phyloP scores from a whole-genome alignment of 306 rosid genomes.

The Corylus heterophylla region DNA sequence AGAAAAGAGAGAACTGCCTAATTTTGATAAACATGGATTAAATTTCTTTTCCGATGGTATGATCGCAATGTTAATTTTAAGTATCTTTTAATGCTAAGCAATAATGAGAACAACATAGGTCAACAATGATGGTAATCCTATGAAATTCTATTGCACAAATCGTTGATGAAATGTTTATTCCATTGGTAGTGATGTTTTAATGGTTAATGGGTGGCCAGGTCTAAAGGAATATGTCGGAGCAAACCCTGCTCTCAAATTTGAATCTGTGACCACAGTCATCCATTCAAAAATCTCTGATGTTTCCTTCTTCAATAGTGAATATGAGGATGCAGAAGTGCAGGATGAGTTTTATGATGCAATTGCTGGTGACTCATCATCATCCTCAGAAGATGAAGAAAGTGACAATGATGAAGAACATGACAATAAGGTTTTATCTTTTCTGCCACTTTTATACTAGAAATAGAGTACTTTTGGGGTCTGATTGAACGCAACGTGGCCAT shows the following conservation, averaged over 20 bases:
- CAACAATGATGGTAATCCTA: not conserved
- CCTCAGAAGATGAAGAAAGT: constrained; percentile 38
- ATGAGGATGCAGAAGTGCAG: constrained; percentile 48
- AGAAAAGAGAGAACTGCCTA: too few relatives aligned
- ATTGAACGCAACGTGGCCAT: not conserved
- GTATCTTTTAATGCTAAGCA: not conserved
- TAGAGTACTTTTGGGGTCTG: not conserved
- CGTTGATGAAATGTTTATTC: not conserved
- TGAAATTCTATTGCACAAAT: not conserved
- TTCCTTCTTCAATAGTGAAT: constrained; percentile 52
- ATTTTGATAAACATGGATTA: too few relatives aligned
- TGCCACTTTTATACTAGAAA: not conserved
- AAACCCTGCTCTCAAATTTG: constrained; percentile 56
- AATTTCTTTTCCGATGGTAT: too few relatives aligned
- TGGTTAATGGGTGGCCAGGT: constrained; percentile 61
- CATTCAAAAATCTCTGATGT: constrained; percentile 50
- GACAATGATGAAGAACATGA: constrained; percentile 31
- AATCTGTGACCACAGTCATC: constrained; percentile 42
- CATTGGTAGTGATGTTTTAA: constrained; percentile 19
- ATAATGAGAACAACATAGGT: not conserved
- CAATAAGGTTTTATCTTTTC: constrained; percentile 35
- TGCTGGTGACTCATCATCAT: constrained; percentile 62
- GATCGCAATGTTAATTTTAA: not conserved
- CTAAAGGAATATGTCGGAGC: constrained; percentile 87
- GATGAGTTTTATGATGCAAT: constrained; percentile 96